Evolutionary conservation across 352 stramenopile genomes (phyloP), one percentile per base, ranked within the genome.

Genomic region (Pythium diclinum): DNA sequence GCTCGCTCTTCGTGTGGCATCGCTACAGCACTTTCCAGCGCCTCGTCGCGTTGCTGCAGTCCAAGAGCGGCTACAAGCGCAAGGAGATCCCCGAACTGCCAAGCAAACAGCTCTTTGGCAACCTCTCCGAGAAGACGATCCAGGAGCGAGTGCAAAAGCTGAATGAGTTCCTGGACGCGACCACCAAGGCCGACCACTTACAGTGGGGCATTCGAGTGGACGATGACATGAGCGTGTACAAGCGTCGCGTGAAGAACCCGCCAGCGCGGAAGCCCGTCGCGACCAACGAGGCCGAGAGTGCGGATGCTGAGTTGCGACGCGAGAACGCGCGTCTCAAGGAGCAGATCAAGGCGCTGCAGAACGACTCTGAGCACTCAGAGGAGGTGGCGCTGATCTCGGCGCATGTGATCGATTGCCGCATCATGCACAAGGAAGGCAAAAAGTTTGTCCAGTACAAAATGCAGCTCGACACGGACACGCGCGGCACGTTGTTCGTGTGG

Each of bases 401-500:
- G 6, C 66, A 69, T 42, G 69, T 79, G 36, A 62, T 79, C 1
- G 72, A 79, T 51, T 76, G 65, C 23, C 72, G 72, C 46, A 70
- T 76, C 30, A 74, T 59, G 6, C 72, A 70, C 57, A 61, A 60
- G 30, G 72, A 72, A 56, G 72, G 69, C 28, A 61, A 66, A 16
- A 61, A 76, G 59, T 79, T 83, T 57, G 75, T 81, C 57, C 71
- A 83, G 73, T 83, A 79, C 75, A 77, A 79, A 56, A 65, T 83
- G 19, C 67, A 75, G 58, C 76, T 83, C 40, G 75, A 83, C 42
- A 81, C 73, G 19, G 71, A 69, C 55, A 76, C 68, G 32, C 73
- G 64, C 21, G 75, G 75, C 32, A 75, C 69, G 21, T 60, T 83
- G 19, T 81, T 63, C 36, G 75, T 77, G 44, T 83, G 75, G 75